Evolutionary conservation across 2,329 filamentous ascomycete species (phyloP).

Genomic region (Aureobasidium sp.): DNA sequence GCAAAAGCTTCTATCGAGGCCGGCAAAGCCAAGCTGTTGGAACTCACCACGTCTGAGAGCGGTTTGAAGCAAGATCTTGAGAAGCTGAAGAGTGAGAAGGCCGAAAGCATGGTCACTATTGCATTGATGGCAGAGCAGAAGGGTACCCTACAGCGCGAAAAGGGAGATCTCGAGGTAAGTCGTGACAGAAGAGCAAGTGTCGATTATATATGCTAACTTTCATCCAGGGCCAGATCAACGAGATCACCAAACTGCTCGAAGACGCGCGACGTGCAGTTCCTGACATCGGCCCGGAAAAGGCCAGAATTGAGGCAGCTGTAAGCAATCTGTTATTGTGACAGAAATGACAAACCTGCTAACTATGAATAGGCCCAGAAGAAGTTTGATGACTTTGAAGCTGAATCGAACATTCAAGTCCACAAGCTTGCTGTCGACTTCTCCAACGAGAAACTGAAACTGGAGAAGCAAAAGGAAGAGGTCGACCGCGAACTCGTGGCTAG

Average conservation of each 20-base stretch:
- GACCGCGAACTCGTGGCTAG: not conserved
- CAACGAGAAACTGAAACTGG: not conserved
- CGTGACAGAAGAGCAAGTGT: not conserved
- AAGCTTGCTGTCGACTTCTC: not conserved
- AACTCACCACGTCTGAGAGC: not conserved
- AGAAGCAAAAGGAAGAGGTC: not conserved
- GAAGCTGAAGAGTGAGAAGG: not conserved
- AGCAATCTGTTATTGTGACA: not conserved
- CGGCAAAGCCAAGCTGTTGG: not conserved
- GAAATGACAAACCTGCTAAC: not conserved
- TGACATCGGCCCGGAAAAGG: not conserved
- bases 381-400: not conserved
- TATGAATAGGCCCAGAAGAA: not conserved
- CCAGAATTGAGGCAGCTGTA: not conserved
- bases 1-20: not conserved
- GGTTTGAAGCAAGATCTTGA: not conserved
- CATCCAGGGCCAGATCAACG: not conserved
- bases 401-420: not conserved
- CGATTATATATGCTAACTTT: not conserved
- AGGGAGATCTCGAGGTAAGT: conserved; percentile 3
- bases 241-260: not conserved
- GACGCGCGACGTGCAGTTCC: not conserved
- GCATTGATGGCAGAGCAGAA: not conserved
- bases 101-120: not conserved
- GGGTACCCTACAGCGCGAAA: not conserved